A percentile compares a stretch with the other conserved stretches of the same genome.
These are phyloP conservation scores for Centrapalus pauciflorus DNA, from an alignment of 129 eudicot species.

Conservation along the genomic window DNA sequence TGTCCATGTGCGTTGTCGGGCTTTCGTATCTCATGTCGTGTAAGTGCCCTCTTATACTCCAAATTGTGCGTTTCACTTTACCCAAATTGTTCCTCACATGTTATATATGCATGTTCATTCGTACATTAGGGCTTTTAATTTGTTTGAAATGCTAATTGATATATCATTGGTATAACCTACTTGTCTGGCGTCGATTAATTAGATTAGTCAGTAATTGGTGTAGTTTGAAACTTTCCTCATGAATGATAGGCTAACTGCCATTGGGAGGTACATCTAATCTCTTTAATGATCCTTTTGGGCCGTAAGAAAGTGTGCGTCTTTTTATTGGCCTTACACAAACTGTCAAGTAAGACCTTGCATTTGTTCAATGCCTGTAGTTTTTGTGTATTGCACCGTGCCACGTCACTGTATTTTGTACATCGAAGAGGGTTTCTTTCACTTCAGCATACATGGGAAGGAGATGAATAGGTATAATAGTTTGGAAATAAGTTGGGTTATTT, in stretches of 20 bases:
- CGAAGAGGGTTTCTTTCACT: not conserved
- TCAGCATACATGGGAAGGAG: not conserved
- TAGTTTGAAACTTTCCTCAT: not conserved
- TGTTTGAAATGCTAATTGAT: not conserved
- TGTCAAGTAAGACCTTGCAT: conserved; percentile 10
- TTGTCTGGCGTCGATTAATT: not conserved
- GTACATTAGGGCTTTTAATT: not conserved
- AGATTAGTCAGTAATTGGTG: not conserved
- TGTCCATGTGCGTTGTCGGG: conserved; percentile 69
- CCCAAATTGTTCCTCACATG: not conserved
- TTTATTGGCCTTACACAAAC: no score
- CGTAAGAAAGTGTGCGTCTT: no score
- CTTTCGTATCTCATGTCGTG: conserved; percentile 93
- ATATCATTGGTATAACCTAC: not conserved
- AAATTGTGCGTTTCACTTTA: not conserved
- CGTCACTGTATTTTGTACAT: not conserved
- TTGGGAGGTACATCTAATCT: not conserved
- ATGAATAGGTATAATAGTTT: not conserved
- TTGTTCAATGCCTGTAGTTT: not conserved
- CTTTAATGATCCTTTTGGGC: not conserved
- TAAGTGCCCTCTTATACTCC: conserved; percentile 31
- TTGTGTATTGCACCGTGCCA: no score
- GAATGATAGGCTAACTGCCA: not conserved
- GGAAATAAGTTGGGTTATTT: not conserved
- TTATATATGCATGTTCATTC: not conserved